Conservation (phyloP, 768 basidiomycete genomes). For the Tylopilus rubrobrunneus region DNA sequence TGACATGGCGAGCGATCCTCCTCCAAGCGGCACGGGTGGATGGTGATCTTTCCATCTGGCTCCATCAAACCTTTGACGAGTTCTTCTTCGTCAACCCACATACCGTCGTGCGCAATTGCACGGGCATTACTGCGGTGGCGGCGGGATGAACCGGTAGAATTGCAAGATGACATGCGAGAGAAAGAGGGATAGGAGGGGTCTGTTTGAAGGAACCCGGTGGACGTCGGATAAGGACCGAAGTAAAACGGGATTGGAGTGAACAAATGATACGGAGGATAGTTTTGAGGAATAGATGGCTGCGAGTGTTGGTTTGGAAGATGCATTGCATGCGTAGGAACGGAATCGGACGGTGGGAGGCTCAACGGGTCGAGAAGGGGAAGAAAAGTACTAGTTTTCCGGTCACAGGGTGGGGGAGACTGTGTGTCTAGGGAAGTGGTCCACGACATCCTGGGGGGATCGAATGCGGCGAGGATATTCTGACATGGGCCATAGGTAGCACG, state of each 20-base stretch:
- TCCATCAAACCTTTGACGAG: slow-evolving; percentile 4
- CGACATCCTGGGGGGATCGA: too few species aligned
- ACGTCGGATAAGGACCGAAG: background rate
- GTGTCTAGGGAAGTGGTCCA: too few species aligned
- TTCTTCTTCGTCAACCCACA: slow-evolving; percentile 9
- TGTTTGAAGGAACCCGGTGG: background rate
- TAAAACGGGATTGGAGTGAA: background rate
- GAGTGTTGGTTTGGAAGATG: too few species aligned
- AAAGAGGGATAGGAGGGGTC: background rate
- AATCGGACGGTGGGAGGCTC: too few species aligned
- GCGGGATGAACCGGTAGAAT: background rate
- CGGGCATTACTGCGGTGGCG: background rate
- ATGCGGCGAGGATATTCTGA: too few species aligned
- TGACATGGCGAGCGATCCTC: background rate
- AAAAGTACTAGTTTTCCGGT: too few species aligned
- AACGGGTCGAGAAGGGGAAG: too few species aligned
- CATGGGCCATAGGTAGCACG: too few species aligned
- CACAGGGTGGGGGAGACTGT: too few species aligned
- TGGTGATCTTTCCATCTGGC: background rate
- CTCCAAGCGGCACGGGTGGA: background rate
- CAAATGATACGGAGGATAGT: background rate
- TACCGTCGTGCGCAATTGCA: slow-evolving; percentile 1
- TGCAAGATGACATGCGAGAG: background rate
- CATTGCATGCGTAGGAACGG: too few species aligned
- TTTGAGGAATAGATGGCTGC: too few species aligned